phyloP scores from a whole-genome alignment of 148 eudicot species.

The Fagopyrum tataricum region DNA sequence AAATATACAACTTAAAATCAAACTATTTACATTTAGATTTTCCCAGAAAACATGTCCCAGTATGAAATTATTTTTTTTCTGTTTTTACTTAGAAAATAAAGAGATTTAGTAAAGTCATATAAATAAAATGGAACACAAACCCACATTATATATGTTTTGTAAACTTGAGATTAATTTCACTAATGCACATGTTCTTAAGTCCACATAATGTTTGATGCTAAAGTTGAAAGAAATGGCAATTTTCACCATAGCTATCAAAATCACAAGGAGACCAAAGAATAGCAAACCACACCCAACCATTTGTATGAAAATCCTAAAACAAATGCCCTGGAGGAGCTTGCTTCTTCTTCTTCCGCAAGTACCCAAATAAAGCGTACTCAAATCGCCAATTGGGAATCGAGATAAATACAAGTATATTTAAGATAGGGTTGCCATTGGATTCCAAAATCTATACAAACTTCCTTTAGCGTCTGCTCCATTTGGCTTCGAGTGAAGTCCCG shows the following conservation, averaged over 20 bases:
- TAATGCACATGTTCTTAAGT: background rate
- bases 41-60: too few relatives aligned
- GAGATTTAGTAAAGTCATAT: too few relatives aligned
- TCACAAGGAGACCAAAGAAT: conserved; percentile 1
- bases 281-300: conserved; percentile 5
- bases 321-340: background rate
- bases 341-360: background rate
- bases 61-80: too few relatives aligned
- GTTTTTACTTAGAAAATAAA: too few relatives aligned
- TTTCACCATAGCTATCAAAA: conserved; percentile 9
- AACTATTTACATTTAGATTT: too few relatives aligned
- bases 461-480: conserved; percentile 8
- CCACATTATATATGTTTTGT: background rate
- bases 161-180: background rate
- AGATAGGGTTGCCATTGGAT: background rate
- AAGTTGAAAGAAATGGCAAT: background rate
- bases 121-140: background rate
- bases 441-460: conserved; percentile 4
- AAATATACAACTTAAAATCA: too few relatives aligned
- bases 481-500: conserved; percentile 47
- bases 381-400: conserved; percentile 9
- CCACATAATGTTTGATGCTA: background rate
- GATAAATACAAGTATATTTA: conserved; percentile 7
- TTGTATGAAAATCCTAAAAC: conserved; percentile 3
- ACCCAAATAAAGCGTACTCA: background rate